A percentile compares a stretch with the other conserved stretches of the same genome.
Evolutionary conservation across 305 asterid genomes (phyloP).

Genomic region (Rubia balearica): DNA sequence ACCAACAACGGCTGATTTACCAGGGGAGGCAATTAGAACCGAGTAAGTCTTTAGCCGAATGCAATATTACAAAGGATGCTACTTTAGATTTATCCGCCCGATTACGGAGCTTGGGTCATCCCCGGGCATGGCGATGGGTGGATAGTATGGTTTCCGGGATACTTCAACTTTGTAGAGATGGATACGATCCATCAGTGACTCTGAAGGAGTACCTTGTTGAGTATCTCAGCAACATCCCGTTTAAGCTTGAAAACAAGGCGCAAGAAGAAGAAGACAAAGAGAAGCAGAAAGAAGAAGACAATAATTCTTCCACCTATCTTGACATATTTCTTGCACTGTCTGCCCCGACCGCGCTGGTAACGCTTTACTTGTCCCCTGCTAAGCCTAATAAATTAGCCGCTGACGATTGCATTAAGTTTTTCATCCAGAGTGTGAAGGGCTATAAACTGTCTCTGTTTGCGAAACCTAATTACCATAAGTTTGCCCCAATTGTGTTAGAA

Average conservation of each 20-base stretch:
- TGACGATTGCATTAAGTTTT: constrained; percentile 14
- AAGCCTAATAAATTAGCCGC: constrained; percentile 9
- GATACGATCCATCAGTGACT: constrained; percentile 9
- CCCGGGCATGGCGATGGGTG: constrained; percentile 64
- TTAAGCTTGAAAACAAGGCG: constrained; percentile 5
- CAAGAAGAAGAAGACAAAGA: too few species aligned
- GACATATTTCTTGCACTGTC: constrained; percentile 49
- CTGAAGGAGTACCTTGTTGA: constrained; percentile 38
- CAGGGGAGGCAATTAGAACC: constrained; percentile 69
- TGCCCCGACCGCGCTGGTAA: constrained; percentile 62
- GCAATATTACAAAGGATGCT: constrained; percentile 53
- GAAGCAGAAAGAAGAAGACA: background rate
- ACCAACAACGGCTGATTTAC: constrained; percentile 64
- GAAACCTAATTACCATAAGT: background rate
- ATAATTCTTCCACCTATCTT: constrained; percentile 31
- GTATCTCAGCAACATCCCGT: constrained; percentile 36
- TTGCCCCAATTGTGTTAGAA: constrained; percentile 10
- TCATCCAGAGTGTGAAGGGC: constrained; percentile 14
- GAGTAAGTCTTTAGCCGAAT: constrained; percentile 52
- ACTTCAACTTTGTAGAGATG: constrained; percentile 32
- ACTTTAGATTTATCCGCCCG: constrained; percentile 57
- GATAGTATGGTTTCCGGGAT: constrained; percentile 45
- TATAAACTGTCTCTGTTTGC: background rate
- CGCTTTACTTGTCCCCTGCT: constrained; percentile 19
- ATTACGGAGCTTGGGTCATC: constrained; percentile 68